These are phyloP conservation scores for Arthrobotrys sphaeroides DNA, from an alignment of 2,329 filamentous ascomycete species.

Conservation along the genomic window DNA sequence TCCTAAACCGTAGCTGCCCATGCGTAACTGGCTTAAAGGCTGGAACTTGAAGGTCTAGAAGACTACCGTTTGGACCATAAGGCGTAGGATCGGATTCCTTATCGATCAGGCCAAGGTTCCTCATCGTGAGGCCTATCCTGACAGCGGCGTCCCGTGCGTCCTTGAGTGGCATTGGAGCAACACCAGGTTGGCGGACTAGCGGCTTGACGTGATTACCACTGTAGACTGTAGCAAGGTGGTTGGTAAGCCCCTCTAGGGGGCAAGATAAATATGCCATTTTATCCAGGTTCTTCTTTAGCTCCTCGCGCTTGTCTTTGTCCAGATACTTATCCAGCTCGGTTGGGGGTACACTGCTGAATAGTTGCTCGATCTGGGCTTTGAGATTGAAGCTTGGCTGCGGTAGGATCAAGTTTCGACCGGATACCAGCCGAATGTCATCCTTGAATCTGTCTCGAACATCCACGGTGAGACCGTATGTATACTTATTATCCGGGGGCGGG, in stretches of 20 bases:
- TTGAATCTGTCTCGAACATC: not conserved
- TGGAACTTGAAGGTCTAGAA: slow-evolving; percentile 55
- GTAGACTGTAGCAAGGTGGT: slow-evolving; percentile 59
- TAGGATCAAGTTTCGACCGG: slow-evolving; percentile 61
- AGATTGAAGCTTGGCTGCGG: slow-evolving; percentile 62
- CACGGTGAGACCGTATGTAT: slow-evolving; percentile 42
- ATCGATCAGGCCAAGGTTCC: slow-evolving; percentile 58
- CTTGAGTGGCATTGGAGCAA: slow-evolving; percentile 20
- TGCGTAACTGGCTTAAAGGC: slow-evolving; percentile 61
- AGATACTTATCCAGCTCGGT: slow-evolving; percentile 53
- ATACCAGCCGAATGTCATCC: slow-evolving; percentile 58
- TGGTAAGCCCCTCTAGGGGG: slow-evolving; percentile 59
- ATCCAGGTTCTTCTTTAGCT: slow-evolving; percentile 53
- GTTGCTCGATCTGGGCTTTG: slow-evolving; percentile 59
- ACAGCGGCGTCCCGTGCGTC: slow-evolving; percentile 41
- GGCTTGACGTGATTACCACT: slow-evolving; percentile 63
- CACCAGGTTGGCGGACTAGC: slow-evolving; percentile 53
- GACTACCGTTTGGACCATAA: slow-evolving; percentile 57
- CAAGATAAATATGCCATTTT: slow-evolving; percentile 58
- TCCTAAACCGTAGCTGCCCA: slow-evolving; percentile 64
- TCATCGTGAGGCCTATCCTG: not conserved
- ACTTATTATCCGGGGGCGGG: slow-evolving; percentile 5
- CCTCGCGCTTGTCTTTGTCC: slow-evolving; percentile 13
- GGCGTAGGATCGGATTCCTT: slow-evolving; percentile 60
- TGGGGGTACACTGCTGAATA: slow-evolving; percentile 59